Conservation (phyloP, 768 basidiomycete genomes). For the Xerocomus spinulosus region DNA sequence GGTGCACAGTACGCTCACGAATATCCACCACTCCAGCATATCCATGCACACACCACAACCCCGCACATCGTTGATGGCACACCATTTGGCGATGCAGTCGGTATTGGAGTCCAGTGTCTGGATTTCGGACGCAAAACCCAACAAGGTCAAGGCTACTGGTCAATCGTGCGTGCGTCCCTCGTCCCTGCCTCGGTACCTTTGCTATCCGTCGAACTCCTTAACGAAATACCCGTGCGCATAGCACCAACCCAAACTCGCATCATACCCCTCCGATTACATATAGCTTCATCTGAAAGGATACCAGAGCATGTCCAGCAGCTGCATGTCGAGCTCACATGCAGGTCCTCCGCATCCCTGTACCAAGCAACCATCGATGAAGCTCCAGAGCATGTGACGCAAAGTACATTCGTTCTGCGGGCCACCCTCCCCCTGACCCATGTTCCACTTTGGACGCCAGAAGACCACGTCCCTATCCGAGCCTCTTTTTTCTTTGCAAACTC, state of each 20-base stretch:
- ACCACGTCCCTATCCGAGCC: constrained; percentile 41
- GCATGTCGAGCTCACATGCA: constrained; percentile 36
- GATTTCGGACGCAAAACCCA: constrained; percentile 11
- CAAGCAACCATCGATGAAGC: not conserved
- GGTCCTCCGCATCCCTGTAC: constrained; percentile 2
- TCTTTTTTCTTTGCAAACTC: constrained; percentile 55
- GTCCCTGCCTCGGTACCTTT: constrained; percentile 5
- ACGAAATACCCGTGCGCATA: constrained; percentile 32
- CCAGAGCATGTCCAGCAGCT: constrained; percentile 31
- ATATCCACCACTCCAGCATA: constrained; percentile 33
- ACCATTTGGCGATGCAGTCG: constrained; percentile 67
- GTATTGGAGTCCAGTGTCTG: constrained; percentile 54
- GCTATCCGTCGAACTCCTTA: constrained; percentile 17
- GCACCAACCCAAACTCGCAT: constrained; percentile 62
- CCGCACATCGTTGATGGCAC: constrained; percentile 73
- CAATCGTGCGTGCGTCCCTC: constrained; percentile 30
- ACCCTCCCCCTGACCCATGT: constrained; percentile 45
- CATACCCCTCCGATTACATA: constrained; percentile 48
- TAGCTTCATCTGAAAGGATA: constrained; percentile 34
- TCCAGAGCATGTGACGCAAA: not conserved
- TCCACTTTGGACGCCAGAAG: constrained; percentile 35
- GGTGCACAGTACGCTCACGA: not conserved
- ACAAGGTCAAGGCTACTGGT: constrained; percentile 48
- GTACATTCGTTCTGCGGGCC: constrained; percentile 27
- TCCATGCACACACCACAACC: constrained; percentile 49